Conservation (phyloP, 2,329 filamentous ascomycete species). For the Penicillium italicum region DNA sequence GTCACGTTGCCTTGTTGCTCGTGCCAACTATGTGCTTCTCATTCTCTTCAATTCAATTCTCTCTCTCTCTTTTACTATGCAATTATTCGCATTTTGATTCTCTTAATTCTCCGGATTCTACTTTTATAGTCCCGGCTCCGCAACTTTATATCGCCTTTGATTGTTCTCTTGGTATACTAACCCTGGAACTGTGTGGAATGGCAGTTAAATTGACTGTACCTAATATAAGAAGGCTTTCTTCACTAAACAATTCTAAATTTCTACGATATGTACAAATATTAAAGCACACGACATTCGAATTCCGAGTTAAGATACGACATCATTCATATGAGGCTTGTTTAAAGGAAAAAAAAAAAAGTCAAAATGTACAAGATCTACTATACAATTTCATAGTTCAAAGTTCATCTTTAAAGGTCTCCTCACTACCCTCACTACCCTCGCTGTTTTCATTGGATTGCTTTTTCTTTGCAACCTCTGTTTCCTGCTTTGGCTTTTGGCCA, state of each 20-base stretch:
- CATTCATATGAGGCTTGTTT: background rate
- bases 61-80: background rate
- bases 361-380: constrained; percentile 13
- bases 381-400: constrained; percentile 31
- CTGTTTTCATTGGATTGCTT: constrained; percentile 15
- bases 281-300: background rate
- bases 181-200: background rate
- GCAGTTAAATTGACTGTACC: background rate
- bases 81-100: background rate
- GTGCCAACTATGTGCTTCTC: background rate
- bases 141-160: constrained; percentile 6
- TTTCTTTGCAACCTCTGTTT: constrained; percentile 5
- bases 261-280: background rate
- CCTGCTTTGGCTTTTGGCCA: constrained; percentile 24
- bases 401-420: constrained; percentile 42
- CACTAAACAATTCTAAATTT: background rate
- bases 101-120: background rate
- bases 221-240: too few species aligned
- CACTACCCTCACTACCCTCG: constrained; percentile 35
- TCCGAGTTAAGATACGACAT: background rate
- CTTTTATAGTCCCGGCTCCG: constrained; percentile 2
- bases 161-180: background rate
- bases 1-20: constrained; percentile 25
- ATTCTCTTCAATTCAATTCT: background rate
- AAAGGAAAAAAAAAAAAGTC: background rate